These are phyloP conservation scores for Kipferlia bialata DNA, from an alignment of 78 protist species.

Conservation along the genomic window DNA sequence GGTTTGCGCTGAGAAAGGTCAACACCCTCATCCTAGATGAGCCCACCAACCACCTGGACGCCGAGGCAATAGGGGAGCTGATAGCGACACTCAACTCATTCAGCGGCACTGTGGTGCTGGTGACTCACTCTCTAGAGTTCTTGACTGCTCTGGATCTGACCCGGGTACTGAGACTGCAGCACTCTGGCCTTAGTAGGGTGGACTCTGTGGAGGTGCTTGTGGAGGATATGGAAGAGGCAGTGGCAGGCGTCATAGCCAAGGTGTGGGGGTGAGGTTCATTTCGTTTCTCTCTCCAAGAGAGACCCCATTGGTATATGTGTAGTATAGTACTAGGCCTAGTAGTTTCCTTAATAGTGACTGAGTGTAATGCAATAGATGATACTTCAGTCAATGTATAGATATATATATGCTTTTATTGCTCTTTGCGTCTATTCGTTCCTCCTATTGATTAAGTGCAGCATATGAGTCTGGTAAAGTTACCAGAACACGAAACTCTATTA, in stretches of 20 bases:
- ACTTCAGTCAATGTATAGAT: too few species aligned
- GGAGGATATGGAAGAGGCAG: not conserved
- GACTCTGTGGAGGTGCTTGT: not conserved
- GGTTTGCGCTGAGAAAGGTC: not conserved
- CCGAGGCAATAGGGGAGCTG: conserved; percentile 13
- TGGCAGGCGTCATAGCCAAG: not conserved
- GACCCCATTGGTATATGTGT: too few species aligned
- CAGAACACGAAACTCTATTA: too few species aligned
- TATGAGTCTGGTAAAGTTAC: too few species aligned
- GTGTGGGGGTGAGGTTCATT: too few species aligned
- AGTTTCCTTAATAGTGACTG: not conserved
- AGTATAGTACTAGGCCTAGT: not conserved
- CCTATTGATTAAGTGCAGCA: too few species aligned
- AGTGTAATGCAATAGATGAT: too few species aligned
- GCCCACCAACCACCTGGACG: conserved; percentile 36
- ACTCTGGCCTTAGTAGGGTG: not conserved
- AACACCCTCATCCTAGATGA: conserved; percentile 35
- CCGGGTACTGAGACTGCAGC: not conserved
- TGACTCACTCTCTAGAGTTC: not conserved
- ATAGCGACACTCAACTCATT: not conserved
- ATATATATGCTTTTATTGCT: too few species aligned
- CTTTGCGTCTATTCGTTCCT: too few species aligned
- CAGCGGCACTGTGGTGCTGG: not conserved
- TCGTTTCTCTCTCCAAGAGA: conserved; percentile 47
- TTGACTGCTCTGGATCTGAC: not conserved